Evolutionary conservation across 2,329 filamentous ascomycete species (phyloP).

Genomic region (Fusarium hainanense): DNA sequence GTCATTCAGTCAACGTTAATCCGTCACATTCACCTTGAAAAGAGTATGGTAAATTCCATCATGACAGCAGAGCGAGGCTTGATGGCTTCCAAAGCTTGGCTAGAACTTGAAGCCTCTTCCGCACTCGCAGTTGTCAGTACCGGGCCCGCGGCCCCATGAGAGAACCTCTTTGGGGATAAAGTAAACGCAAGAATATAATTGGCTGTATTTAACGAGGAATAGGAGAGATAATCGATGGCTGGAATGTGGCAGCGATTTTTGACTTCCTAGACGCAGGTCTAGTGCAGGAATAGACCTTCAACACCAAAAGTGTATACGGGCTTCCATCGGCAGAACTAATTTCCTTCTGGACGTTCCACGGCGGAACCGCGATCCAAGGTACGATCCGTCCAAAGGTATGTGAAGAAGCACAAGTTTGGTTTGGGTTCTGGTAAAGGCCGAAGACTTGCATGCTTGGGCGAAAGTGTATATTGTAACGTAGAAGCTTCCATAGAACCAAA

Average conservation of each 20-base stretch:
- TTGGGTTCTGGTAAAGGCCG: conserved; percentile 10
- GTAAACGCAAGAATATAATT: background rate
- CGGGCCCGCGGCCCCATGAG: background rate
- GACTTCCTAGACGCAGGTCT: conserved; percentile 3
- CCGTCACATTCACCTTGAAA: background rate
- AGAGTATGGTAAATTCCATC: conserved; percentile 5
- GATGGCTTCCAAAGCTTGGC: conserved; percentile 13
- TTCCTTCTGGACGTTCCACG: conserved; percentile 27
- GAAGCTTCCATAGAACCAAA: conserved; percentile 19
- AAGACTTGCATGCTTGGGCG: background rate
- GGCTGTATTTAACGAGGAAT: background rate
- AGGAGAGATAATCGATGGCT: background rate
- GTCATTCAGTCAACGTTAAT: background rate
- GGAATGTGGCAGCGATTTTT: conserved; percentile 29
- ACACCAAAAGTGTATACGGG: background rate
- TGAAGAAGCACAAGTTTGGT: background rate
- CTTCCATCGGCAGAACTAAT: background rate
- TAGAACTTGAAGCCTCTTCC: conserved; percentile 18
- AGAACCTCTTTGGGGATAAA: conserved; percentile 3
- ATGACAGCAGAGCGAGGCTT: background rate
- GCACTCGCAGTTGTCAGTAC: background rate
- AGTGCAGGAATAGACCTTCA: background rate
- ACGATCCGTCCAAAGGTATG: conserved; percentile 1
- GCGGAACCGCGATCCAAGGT: conserved; percentile 6
- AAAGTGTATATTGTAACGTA: background rate